Evolutionary conservation across 176 grass and related monocot species (phyloP).

Genomic region (Oryza officinalis): DNA sequence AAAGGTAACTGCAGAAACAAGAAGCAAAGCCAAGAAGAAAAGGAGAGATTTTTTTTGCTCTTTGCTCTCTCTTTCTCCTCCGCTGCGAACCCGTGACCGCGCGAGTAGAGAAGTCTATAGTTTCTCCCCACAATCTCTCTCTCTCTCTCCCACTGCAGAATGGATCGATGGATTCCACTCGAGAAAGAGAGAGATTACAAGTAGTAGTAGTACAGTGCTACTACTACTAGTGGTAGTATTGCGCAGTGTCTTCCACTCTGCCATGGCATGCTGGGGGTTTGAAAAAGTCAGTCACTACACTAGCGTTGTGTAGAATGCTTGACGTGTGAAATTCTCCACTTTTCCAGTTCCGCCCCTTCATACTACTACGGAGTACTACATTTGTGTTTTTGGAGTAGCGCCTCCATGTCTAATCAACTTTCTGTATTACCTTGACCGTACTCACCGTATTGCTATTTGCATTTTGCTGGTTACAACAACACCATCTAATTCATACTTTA

Average conservation of each 20-base stretch:
- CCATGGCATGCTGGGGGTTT: not conserved
- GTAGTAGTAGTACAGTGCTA: not conserved
- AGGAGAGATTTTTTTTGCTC: not conserved
- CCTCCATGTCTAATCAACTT: not conserved
- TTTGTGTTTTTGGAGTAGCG: not conserved
- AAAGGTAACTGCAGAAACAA: constrained; percentile 41
- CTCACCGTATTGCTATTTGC: no score
- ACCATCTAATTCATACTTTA: not conserved
- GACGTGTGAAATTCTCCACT: not conserved
- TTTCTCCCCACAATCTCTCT: not conserved
- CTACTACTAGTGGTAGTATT: not conserved
- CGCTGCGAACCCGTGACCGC: not conserved
- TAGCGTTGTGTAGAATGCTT: not conserved
- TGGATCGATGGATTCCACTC: not conserved
- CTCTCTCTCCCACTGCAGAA: not conserved
- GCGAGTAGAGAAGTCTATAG: not conserved
- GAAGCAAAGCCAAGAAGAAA: not conserved
- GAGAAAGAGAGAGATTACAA: not conserved
- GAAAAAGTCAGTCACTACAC: constrained; percentile 6
- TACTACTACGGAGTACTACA: no score
- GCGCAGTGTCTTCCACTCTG: not conserved
- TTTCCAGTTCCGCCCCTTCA: not conserved
- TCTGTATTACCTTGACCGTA: no score
- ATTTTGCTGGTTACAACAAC: not conserved
- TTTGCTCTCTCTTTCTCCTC: not conserved